Conservation (phyloP, 1,139 yeast genomes). For the Pichia sp. region DNA sequence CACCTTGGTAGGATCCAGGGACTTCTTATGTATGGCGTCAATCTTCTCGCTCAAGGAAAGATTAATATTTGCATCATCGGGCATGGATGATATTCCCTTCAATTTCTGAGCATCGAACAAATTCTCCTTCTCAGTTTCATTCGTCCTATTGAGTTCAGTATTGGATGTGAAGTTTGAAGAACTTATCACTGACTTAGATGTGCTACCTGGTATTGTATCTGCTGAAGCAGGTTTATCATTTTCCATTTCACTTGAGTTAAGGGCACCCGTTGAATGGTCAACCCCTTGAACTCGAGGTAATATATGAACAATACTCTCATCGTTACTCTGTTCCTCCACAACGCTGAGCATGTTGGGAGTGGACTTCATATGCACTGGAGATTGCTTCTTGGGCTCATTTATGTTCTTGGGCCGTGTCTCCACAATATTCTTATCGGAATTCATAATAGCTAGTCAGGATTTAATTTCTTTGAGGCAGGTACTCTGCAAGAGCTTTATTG, state of each 20-base stretch:
- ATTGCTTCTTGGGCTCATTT: too few species aligned
- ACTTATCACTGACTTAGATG: too few species aligned
- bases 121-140: not conserved
- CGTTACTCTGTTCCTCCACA: conserved; percentile 21
- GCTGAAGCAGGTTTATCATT: too few species aligned
- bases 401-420: too few species aligned
- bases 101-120: not conserved
- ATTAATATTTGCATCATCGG: not conserved
- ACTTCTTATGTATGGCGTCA: conserved; percentile 2
- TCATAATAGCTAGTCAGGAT: too few species aligned
- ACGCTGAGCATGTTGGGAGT: conserved; percentile 15
- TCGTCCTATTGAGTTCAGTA: not conserved
- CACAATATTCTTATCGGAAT: too few species aligned
- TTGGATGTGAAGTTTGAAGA: not conserved
- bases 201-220: too few species aligned
- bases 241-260: too few species aligned
- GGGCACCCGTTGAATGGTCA: too few species aligned
- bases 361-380: not conserved
- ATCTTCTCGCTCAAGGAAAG: not conserved
- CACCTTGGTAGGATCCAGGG: conserved; percentile 2
- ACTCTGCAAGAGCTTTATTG: too few species aligned
- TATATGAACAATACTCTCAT: conserved; percentile 17
- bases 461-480: too few species aligned
- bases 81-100: not conserved
- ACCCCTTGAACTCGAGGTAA: too few species aligned